Evolutionary conservation across 2,329 filamentous ascomycete species (phyloP).

Genomic region (Fusarium sp.): DNA sequence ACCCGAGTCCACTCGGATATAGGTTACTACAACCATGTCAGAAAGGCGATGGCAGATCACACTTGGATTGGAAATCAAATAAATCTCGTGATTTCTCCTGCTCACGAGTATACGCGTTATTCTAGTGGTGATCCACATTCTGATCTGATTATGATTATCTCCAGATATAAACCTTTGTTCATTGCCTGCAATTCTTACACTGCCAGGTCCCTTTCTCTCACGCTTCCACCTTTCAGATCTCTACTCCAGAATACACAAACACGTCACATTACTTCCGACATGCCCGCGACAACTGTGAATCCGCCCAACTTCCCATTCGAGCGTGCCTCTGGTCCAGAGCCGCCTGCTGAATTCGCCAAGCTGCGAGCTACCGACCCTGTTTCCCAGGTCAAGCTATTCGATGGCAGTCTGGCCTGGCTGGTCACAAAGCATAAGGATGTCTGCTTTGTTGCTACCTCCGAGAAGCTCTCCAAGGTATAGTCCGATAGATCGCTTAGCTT

Average conservation of each 20-base stretch:
- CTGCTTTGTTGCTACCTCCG: slow-evolving; percentile 60
- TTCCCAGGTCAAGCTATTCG: slow-evolving; percentile 62
- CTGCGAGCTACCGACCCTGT: slow-evolving; percentile 62
- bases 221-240: background rate
- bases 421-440: slow-evolving; percentile 65
- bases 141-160: background rate
- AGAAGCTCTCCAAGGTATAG: slow-evolving; percentile 62
- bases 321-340: slow-evolving; percentile 51
- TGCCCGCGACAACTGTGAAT: slow-evolving; percentile 8
- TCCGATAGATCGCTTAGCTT: background rate
- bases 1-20: background rate
- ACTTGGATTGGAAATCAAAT: slow-evolving; percentile 27
- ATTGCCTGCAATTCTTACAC: background rate
- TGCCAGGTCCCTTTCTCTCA: no score
- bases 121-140: background rate
- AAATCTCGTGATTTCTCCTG: slow-evolving; percentile 16
- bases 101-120: background rate
- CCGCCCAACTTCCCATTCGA: slow-evolving; percentile 40
- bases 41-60: slow-evolving; percentile 1
- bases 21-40: background rate
- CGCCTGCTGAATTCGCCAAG: slow-evolving; percentile 61
- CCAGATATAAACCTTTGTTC: slow-evolving; percentile 2
- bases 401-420: slow-evolving; percentile 64
- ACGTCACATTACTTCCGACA: no score
- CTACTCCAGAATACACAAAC: background rate